Conservation (phyloP, 805 yeast species). For the Blastobotrys peoriensis region DNA sequence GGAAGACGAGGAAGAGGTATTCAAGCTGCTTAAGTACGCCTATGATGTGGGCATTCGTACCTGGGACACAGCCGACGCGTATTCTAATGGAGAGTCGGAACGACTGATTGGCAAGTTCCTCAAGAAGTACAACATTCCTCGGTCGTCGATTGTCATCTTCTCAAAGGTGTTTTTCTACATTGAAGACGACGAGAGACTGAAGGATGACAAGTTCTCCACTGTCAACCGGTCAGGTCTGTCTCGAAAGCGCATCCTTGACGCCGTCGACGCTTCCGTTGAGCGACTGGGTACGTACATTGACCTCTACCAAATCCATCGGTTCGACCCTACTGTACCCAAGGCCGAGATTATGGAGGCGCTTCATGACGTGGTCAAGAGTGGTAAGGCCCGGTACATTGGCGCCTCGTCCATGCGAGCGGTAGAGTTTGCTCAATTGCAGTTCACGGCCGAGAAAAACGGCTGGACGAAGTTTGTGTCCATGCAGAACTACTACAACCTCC, state of each 20-base stretch:
- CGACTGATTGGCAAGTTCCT: conserved; percentile 48
- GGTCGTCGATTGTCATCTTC: conserved; percentile 51
- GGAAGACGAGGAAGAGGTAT: conserved; percentile 38
- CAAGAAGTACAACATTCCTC: conserved; percentile 43
- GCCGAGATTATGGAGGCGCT: conserved; percentile 54
- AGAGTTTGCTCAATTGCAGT: conserved; percentile 50
- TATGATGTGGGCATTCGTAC: conserved; percentile 43
- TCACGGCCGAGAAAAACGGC: conserved; percentile 47
- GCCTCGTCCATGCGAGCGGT: conserved; percentile 56
- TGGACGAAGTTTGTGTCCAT: conserved; percentile 56
- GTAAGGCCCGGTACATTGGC: conserved; percentile 51
- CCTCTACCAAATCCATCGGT: conserved; percentile 50
- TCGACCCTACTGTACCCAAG: conserved; percentile 43
- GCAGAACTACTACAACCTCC: conserved; percentile 54
- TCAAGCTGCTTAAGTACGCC: conserved; percentile 39
- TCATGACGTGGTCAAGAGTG: conserved; percentile 44
- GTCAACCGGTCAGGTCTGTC: conserved; percentile 38
- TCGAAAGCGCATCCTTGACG: conserved; percentile 44
- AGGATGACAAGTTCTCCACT: conserved; percentile 11
- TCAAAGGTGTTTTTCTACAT: conserved; percentile 38
- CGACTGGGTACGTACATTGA: conserved; percentile 47
- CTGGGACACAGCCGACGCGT: conserved; percentile 40
- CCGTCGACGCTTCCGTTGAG: conserved; percentile 37
- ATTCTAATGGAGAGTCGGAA: conserved; percentile 45
- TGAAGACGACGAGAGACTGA: conserved; percentile 22